Evolutionary conservation across 768 basidiomycete genomes (phyloP), one percentile per base, ranked within the genome.

Genomic region (Hebeloma cylindrosporum): DNA sequence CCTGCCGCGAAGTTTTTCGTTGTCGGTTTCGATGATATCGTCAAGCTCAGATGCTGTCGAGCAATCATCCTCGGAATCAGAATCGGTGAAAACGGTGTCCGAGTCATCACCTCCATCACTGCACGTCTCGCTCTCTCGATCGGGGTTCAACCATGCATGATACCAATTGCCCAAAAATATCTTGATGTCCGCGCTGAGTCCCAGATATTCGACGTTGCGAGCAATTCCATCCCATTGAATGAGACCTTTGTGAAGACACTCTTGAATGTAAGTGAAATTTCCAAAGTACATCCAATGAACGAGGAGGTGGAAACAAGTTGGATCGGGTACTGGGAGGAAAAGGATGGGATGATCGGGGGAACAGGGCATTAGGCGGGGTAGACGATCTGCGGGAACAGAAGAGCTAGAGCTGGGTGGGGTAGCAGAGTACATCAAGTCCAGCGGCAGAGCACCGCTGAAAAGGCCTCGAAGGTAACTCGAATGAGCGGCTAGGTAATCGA

Each of bases 201-300:
- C 85, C 37, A 95, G 82, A 59, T 90, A 94, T 60, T 94, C 91
- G 60, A 86, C 90, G 62, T 93, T 95, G 48, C 85, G 81, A 14
- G 88, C 88, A 48, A 94, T 71, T 21, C 88, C 89, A 55, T 93
- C 87, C 92, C 91, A 94, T 35, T 79, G 78, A 33, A 91, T 74
- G 40, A 72, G 62, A 14, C 84, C 82, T 14, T 71, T 66, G 48
- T 79, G 76, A 9, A 95, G 77, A 30, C 78, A 82, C 17, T 79
- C 72, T 57, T 85, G 79, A 56, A 95, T 83, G 42, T 72, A 72
- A 31, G 68, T 64, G 9, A 79, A 79, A 49, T 77, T 72, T 22
- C 88, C 90, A 64, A 88, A 91, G 67, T 88, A 88, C 75, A 88
- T 81, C 82, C 83, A 90, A 56, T 88, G 82, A 52, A 88, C 66